Base-by-base conservation (phyloP, 805 yeast species). In the Zygosaccharomyces lentus region DNA sequence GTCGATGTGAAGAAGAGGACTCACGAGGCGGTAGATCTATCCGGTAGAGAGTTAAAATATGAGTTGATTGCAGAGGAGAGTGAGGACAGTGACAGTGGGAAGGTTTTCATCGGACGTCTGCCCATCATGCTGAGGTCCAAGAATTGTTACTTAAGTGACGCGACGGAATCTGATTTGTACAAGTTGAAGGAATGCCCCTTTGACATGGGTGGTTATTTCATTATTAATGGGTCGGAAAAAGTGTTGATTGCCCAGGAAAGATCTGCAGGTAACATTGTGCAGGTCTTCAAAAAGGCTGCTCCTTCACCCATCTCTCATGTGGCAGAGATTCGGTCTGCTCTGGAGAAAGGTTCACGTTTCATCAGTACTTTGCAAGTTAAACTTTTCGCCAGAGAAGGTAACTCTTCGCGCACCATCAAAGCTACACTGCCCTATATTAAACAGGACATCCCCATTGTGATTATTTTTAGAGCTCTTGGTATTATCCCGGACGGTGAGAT, bases 141-240 rank as follows among this genome's bases (percentile, higher is more conserved):
- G 73, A 93, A 88, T 64, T 93, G 99, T 79, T 81, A 90, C 72
- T 77, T 93, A 59, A 79, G 88, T 62, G 96, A 87, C 50, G 77
- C 93, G 56, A 81, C 87, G 7, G 98, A 93, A 58, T 88, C 87
- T 56, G 99, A 93, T 69, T 79, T 90, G 61, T 93, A 90, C 70
- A 95, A 89, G 59, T 78, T 93, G 64, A 90, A 93, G 69, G 99
- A 93, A 71, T 93, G 99, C 72, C 99, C 99, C 26, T 93, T 87
- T 69, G 99, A 93, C 76, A 95, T 93, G 95, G 99, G 99, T 68
- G 99, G 99, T 52, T 93, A 93, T 69, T 93, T 93, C 65, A 90
- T 93, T 57, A 93, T 93, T 64, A 93, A 93, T 72, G 99, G 99
- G 59, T 88, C 97, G 16, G 99, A 93, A 67, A 93, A 93, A 68